Conservation (phyloP, 306 rosid genomes). For the Herpetospermum pedunculosum region DNA sequence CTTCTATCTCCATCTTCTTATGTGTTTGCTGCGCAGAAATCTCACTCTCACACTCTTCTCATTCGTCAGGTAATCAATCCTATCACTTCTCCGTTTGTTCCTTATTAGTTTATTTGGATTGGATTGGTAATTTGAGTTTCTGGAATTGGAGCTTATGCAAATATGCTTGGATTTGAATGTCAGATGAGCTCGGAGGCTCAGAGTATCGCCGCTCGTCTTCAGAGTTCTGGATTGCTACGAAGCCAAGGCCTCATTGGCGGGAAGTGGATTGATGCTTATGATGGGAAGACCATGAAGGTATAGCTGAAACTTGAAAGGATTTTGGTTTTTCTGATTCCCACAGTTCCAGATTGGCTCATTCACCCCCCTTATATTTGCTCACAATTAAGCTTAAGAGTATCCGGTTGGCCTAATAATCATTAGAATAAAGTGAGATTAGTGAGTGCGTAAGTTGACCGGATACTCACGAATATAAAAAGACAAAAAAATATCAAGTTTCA, state of each 20-base stretch:
- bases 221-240: slow-evolving; percentile 53
- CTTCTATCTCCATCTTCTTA: neutral
- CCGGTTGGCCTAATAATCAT: too few species aligned
- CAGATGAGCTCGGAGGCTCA: slow-evolving; percentile 57
- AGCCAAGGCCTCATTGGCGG: slow-evolving; percentile 93
- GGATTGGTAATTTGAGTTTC: neutral
- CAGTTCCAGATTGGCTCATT: too few species aligned
- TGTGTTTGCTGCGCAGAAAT: neutral
- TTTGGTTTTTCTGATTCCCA: too few species aligned
- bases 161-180: slow-evolving; percentile 22
- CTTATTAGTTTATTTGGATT: neutral
- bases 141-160: neutral
- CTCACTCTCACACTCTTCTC: slow-evolving; percentile 9
- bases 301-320: neutral
- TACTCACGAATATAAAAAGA: too few species aligned
- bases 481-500: too few species aligned
- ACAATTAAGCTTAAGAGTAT: too few species aligned
- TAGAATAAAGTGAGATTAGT: too few species aligned
- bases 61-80: slow-evolving; percentile 6
- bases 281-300: slow-evolving; percentile 74
- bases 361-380: neutral
- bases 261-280: slow-evolving; percentile 81
- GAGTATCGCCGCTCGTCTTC: slow-evolving; percentile 48
- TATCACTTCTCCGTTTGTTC: neutral
- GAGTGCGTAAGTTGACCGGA: too few species aligned